phyloP scores from a whole-genome alignment of 129 eudicot species.

The Pittosporum tobira region DNA sequence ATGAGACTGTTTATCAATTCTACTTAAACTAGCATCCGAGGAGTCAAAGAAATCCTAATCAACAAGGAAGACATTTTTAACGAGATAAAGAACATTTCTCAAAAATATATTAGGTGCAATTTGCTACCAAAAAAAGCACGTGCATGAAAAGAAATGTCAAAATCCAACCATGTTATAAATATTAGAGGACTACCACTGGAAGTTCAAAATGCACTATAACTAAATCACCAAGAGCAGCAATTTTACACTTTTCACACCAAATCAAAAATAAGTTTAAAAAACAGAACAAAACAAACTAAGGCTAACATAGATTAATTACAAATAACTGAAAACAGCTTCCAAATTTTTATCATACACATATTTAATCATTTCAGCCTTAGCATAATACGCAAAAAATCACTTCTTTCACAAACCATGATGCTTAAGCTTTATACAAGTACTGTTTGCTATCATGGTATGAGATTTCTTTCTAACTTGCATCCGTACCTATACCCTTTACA shows the following conservation, averaged over 20 bases:
- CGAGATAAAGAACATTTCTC: too few species aligned
- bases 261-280: not conserved
- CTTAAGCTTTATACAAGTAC: not conserved
- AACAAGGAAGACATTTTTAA: slow-evolving; percentile 12
- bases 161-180: not conserved
- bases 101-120: not conserved
- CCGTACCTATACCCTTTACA: too few species aligned
- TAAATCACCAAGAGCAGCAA: too few species aligned
- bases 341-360: not conserved
- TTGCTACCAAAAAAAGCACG: not conserved
- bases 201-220: not conserved
- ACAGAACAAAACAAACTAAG: not conserved
- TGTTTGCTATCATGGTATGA: too few species aligned
- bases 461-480: too few species aligned
- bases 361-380: not conserved
- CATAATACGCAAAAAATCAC: not conserved
- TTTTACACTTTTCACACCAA: not conserved
- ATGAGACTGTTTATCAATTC: slow-evolving; percentile 33
- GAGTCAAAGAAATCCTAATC: slow-evolving; percentile 61
- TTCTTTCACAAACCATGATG: not conserved
- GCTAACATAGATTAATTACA: not conserved
- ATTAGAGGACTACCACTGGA: not conserved
- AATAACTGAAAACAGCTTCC: not conserved
- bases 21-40: slow-evolving; percentile 26
- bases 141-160: not conserved